phyloP scores from a whole-genome alignment of 192 early-diverging fungal genomes.

The Cetraspora pellucida region DNA sequence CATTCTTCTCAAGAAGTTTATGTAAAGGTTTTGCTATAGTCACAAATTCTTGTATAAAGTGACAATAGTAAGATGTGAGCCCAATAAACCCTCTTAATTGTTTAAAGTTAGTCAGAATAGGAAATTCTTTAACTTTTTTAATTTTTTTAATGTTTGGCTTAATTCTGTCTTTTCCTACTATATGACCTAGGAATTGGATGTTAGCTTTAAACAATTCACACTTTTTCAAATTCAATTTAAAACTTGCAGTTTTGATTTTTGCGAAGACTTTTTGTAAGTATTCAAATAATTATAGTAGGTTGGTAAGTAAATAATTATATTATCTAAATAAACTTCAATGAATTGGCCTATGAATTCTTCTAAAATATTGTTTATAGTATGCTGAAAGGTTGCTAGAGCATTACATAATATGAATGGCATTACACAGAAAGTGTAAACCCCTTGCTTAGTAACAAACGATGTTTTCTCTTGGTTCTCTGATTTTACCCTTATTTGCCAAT shows the following conservation, averaged over 20 bases:
- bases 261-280: conserved; percentile 12
- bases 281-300: conserved; percentile 41
- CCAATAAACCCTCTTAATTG: not conserved
- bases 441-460: conserved; percentile 35
- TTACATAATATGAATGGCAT: conserved; percentile 50
- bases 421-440: conserved; percentile 42
- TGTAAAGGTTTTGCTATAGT: not conserved
- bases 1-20: conserved; percentile 6
- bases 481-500: conserved; percentile 35
- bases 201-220: not conserved
- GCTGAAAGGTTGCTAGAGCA: conserved; percentile 43
- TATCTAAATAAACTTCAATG: conserved; percentile 48
- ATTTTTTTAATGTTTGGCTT: not conserved
- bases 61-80: not conserved
- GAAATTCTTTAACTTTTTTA: not conserved
- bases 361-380: conserved; percentile 44
- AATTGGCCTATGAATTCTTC: conserved; percentile 31
- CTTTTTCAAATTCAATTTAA: not conserved
- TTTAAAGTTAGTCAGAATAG: not conserved
- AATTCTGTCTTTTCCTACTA: not conserved
- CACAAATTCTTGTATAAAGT: not conserved
- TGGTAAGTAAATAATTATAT: conserved; percentile 45
- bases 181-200: not conserved
- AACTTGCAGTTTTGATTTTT: not conserved
- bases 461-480: conserved; percentile 35